Evolutionary conservation across 163 green algal species (phyloP).

Genomic region (Scenedesmus sp.): DNA sequence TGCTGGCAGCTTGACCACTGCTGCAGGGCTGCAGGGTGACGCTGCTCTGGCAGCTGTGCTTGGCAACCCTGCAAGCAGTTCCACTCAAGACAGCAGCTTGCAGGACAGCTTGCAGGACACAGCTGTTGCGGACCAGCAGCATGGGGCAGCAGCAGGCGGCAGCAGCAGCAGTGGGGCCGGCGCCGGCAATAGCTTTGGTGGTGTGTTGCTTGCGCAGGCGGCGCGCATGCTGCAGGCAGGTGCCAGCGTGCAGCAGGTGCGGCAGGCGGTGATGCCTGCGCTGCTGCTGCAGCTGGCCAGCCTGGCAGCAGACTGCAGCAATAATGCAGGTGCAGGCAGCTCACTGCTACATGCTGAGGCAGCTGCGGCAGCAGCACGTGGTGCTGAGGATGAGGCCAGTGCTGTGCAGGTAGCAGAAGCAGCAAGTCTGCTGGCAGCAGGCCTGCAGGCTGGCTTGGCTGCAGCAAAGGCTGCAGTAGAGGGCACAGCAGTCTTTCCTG

Average conservation of each 20-base stretch:
- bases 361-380: not conserved
- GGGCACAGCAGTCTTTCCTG: not conserved
- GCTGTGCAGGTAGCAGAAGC: not conserved
- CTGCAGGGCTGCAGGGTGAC: not conserved
- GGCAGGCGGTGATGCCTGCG: constrained; percentile 19
- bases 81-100: not conserved
- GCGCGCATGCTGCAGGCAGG: constrained; percentile 26
- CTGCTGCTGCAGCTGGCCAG: constrained; percentile 24
- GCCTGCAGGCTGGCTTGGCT: not conserved
- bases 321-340: not conserved
- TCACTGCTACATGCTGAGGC: not conserved
- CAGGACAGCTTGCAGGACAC: constrained; percentile 7
- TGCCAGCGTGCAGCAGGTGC: not conserved
- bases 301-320: not conserved
- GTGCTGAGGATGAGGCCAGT: not conserved
- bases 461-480: not conserved
- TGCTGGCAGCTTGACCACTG: not conserved
- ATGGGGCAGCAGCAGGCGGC: not conserved
- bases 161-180: not conserved
- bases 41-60: not conserved
- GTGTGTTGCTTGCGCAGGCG: not conserved
- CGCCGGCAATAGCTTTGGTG: not conserved
- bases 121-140: not conserved
- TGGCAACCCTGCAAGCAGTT: not conserved
- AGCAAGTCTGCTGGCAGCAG: not conserved